Percentiles rank a stretch among this genome's conserved stretches.
Conservation (phyloP, 495 filamentous ascomycete species). For the Podospora fimiseda region DNA sequence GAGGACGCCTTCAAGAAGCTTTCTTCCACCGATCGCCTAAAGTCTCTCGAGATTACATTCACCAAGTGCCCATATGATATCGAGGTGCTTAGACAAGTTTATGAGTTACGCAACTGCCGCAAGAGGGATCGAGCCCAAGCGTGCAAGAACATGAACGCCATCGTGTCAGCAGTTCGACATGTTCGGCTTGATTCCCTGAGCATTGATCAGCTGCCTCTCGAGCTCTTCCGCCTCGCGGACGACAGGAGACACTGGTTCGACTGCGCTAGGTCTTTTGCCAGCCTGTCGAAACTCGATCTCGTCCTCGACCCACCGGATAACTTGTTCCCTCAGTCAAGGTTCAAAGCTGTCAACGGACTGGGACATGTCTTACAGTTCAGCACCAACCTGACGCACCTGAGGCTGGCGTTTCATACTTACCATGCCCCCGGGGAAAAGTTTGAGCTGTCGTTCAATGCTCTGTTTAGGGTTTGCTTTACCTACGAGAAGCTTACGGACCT, state of each 20-base stretch:
- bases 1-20: conserved; percentile 38
- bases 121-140: conserved; percentile 37
- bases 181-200: conserved; percentile 32
- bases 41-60: conserved; percentile 37
- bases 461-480: conserved; percentile 31
- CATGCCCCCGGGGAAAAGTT: conserved; percentile 37
- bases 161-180: conserved; percentile 38
- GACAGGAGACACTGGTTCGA: conserved; percentile 40
- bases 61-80: conserved; percentile 37
- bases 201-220: conserved; percentile 42
- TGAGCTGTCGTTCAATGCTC: conserved; percentile 31
- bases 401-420: conserved; percentile 40
- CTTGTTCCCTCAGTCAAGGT: conserved; percentile 29
- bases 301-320: conserved; percentile 33
- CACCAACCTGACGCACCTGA: conserved; percentile 30
- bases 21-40: conserved; percentile 22
- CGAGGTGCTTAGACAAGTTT: conserved; percentile 32
- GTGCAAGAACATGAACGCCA: conserved; percentile 38
- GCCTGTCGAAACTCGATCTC: conserved; percentile 32
- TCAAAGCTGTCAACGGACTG: conserved; percentile 38
- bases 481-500: conserved; percentile 37
- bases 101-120: conserved; percentile 35
- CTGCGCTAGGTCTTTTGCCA: conserved; percentile 36
- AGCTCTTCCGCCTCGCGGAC: conserved; percentile 32
- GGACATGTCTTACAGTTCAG: conserved; percentile 39